phyloP scores from a whole-genome alignment of 768 basidiomycete genomes.

The Kwoniella sp. region DNA sequence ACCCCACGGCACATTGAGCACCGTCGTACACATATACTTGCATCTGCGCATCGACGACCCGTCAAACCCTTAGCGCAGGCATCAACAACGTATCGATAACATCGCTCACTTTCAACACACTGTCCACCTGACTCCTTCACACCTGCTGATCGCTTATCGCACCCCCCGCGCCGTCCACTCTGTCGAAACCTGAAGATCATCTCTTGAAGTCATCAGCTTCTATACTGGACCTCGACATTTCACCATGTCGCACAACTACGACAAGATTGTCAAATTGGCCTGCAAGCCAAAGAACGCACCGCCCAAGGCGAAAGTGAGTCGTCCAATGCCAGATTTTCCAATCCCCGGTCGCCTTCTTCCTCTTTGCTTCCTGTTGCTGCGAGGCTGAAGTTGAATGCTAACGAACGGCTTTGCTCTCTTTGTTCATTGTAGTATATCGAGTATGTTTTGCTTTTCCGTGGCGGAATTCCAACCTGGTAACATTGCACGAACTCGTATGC shows the following conservation, averaged over 20 bases:
- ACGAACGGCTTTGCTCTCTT: background rate
- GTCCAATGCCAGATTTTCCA: background rate
- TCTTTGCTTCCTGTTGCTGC: too few relatives aligned
- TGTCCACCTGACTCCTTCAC: too few relatives aligned
- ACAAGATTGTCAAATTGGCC: constrained; percentile 86
- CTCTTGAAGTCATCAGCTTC: too few relatives aligned
- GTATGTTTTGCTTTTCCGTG: constrained; percentile 32
- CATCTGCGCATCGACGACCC: background rate
- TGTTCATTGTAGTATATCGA: constrained; percentile 79
- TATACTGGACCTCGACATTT: too few relatives aligned
- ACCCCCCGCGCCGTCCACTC: too few relatives aligned
- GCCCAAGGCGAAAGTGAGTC: constrained; percentile 86
- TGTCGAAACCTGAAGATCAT: background rate
- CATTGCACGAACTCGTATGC: background rate
- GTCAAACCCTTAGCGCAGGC: background rate
- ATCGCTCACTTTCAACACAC: background rate
- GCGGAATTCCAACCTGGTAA: background rate
- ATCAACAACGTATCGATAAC: background rate
- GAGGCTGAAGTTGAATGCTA: too few relatives aligned
- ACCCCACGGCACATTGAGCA: too few relatives aligned
- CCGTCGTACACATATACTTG: background rate
- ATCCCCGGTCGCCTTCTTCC: background rate
- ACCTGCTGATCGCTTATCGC: too few relatives aligned
- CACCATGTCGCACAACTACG: constrained; percentile 48
- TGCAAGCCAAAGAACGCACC: constrained; percentile 96